Evolutionary conservation across 768 basidiomycete genomes (phyloP).

Genomic region (Aureoboletus auriporus): DNA sequence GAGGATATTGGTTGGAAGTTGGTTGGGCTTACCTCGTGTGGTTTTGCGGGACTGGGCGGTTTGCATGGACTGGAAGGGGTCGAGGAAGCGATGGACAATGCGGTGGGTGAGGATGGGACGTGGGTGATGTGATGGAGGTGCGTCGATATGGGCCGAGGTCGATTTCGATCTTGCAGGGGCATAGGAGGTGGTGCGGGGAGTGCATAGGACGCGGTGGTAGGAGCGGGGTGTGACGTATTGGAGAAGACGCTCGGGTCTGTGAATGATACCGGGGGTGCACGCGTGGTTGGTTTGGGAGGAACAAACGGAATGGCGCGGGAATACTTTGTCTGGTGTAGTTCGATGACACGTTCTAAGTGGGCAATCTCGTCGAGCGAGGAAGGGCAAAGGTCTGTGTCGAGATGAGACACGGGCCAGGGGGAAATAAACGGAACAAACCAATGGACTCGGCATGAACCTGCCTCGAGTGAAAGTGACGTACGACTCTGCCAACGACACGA

Average conservation of each 20-base stretch:
- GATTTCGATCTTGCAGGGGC: slow-evolving; percentile 9
- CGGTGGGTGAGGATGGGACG: slow-evolving; percentile 1
- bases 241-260: slow-evolving; percentile 10
- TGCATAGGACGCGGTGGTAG: background rate
- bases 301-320: slow-evolving; percentile 44
- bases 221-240: background rate
- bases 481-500: slow-evolving; percentile 25
- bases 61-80: slow-evolving; percentile 29
- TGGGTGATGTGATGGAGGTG: background rate
- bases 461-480: slow-evolving; percentile 36
- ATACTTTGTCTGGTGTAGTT: background rate
- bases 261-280: background rate
- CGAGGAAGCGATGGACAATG: slow-evolving; percentile 24
- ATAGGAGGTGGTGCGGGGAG: slow-evolving; percentile 13
- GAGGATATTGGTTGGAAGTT: background rate
- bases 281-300: slow-evolving; percentile 17
- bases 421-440: slow-evolving; percentile 33
- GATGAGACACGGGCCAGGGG: background rate
- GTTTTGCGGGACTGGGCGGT: slow-evolving; percentile 21
- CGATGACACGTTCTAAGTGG: too few relatives aligned
- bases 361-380: too few relatives aligned
- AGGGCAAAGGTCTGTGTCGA: too few relatives aligned
- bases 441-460: slow-evolving; percentile 47
- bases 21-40: slow-evolving; percentile 4
- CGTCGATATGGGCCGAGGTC: background rate